Evolutionary conservation across 2,329 filamentous ascomycete species (phyloP).

Genomic region (Emmonsiellopsis sp.): DNA sequence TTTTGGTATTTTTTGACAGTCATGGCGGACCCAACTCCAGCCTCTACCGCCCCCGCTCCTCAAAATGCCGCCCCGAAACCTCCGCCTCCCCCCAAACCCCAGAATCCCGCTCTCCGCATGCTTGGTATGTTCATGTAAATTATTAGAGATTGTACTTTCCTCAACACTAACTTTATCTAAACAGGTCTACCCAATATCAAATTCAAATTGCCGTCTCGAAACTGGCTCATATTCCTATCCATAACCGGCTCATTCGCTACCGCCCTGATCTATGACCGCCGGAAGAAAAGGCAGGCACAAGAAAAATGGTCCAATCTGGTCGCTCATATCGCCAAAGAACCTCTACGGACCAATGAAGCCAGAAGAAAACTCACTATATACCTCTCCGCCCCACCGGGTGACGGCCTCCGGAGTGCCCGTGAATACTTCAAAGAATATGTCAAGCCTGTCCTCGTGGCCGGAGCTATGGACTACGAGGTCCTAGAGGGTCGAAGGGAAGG

Average conservation of each 20-base stretch:
- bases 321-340: slow-evolving; percentile 70
- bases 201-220: slow-evolving; percentile 79
- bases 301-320: slow-evolving; percentile 81
- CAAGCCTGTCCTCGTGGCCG: slow-evolving; percentile 82
- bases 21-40: slow-evolving; percentile 3
- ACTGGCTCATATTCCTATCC: slow-evolving; percentile 93
- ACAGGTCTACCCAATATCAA: slow-evolving; percentile 74
- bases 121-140: slow-evolving; percentile 6
- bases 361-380: slow-evolving; percentile 80
- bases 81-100: slow-evolving; percentile 9
- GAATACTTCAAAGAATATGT: slow-evolving; percentile 95
- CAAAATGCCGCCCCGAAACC: slow-evolving; percentile 10
- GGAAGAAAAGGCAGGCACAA: slow-evolving; percentile 76
- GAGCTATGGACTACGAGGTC: slow-evolving; percentile 91
- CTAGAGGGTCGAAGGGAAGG: slow-evolving; percentile 85
- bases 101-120: slow-evolving; percentile 14
- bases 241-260: slow-evolving; percentile 67
- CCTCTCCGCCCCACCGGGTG: slow-evolving; percentile 74
- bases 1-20: background rate
- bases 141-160: background rate
- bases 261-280: slow-evolving; percentile 82
- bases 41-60: slow-evolving; percentile 4
- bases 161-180: background rate
- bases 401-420: slow-evolving; percentile 73
- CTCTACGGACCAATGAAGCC: slow-evolving; percentile 61